Conservation (phyloP, 768 basidiomycete species). For the Calocybe cyanea region DNA sequence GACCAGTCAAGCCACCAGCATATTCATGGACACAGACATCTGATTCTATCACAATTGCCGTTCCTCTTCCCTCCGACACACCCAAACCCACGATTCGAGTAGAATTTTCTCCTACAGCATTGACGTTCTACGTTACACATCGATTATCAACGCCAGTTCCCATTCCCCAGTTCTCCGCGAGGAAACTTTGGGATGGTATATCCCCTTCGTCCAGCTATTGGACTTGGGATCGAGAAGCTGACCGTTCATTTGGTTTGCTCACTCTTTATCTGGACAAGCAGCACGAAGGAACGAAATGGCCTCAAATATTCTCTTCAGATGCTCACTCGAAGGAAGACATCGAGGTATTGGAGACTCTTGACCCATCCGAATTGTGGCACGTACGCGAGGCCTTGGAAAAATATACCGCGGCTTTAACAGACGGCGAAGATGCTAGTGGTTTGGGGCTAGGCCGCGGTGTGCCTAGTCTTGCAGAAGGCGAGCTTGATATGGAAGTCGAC, state of each 20-base stretch:
- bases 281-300: constrained; percentile 81
- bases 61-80: constrained; percentile 76
- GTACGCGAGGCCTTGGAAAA: constrained; percentile 84
- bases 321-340: constrained; percentile 40
- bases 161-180: constrained; percentile 57
- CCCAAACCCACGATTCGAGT: constrained; percentile 63
- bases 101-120: constrained; percentile 55
- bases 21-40: constrained; percentile 93
- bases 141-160: constrained; percentile 29
- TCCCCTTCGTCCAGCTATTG: constrained; percentile 79
- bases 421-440: constrained; percentile 57
- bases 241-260: constrained; percentile 63
- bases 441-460: constrained; percentile 64
- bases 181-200: constrained; percentile 77
- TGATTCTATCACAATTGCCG: constrained; percentile 78
- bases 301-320: constrained; percentile 71
- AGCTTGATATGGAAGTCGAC: constrained; percentile 90
- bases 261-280: constrained; percentile 86
- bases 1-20: constrained; percentile 56
- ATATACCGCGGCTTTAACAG: constrained; percentile 65
- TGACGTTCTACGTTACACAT: constrained; percentile 59
- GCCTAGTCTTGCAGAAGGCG: constrained; percentile 82
- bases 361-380: constrained; percentile 74
- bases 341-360: constrained; percentile 85
- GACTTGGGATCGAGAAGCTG: constrained; percentile 86